phyloP scores from a whole-genome alignment of 495 filamentous ascomycete genomes.

The Penicillium mononematosum region DNA sequence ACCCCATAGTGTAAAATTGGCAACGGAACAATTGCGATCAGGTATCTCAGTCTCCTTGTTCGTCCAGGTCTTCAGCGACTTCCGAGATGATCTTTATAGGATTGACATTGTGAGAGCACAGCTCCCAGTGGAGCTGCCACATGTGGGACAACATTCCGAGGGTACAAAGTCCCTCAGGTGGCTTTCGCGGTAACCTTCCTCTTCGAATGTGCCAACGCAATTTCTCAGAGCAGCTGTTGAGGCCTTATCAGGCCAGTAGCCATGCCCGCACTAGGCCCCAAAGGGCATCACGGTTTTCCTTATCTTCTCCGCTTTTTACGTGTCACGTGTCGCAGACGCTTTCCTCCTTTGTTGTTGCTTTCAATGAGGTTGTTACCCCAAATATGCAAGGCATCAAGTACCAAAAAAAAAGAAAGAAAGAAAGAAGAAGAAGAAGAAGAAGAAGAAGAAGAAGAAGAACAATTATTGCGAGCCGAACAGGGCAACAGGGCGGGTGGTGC shows the following conservation, averaged over 20 bases:
- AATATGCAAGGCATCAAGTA: no score
- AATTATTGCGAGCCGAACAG: no score
- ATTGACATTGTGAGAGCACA: neutral
- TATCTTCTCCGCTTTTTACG: slow-evolving; percentile 3
- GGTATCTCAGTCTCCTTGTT: neutral
- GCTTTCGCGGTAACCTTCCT: slow-evolving; percentile 1
- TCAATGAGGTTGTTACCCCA: neutral
- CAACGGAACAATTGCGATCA: neutral
- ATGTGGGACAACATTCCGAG: neutral
- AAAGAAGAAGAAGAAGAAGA: no score
- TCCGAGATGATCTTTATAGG: slow-evolving; percentile 4
- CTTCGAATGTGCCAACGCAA: neutral
- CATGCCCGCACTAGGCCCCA: neutral
- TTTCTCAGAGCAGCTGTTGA: neutral
- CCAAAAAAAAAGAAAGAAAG: no score
- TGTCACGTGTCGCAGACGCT: slow-evolving; percentile 4
- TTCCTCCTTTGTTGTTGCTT: neutral
- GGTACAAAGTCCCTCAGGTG: neutral
- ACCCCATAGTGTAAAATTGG: slow-evolving; percentile 8
- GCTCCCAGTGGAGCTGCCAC: neutral
- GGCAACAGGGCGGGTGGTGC: no score
- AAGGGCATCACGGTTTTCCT: neutral
- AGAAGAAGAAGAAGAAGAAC: no score
- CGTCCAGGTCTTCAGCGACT: neutral
- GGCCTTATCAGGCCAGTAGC: neutral